phyloP scores from a whole-genome alignment of 768 basidiomycete genomes.

The Lactarius psammicola region DNA sequence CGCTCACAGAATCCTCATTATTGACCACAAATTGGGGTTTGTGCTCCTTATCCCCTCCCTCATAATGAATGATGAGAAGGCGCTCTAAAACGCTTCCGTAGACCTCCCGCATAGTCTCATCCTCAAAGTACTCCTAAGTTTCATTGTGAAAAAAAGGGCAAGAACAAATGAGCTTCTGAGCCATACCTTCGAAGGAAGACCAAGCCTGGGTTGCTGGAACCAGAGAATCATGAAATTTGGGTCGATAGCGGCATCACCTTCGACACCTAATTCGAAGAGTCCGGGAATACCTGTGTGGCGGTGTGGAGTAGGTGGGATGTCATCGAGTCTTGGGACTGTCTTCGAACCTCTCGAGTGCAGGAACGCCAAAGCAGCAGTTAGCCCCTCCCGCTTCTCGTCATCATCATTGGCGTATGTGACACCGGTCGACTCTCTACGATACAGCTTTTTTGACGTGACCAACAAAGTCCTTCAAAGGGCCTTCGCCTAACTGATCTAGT shows the following conservation, averaged over 20 bases:
- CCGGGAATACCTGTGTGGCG: conserved; percentile 60
- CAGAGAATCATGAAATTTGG: conserved; percentile 83
- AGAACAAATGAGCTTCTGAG: neutral
- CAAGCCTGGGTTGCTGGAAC: conserved; percentile 78
- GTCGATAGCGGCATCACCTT: conserved; percentile 84
- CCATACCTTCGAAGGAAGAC: conserved; percentile 81
- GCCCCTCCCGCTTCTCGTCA: conserved; percentile 45
- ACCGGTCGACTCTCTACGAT: conserved; percentile 50
- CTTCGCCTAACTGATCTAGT: conserved; percentile 70
- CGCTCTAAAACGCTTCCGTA: conserved; percentile 69
- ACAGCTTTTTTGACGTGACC: conserved; percentile 59
- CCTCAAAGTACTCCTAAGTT: conserved; percentile 83
- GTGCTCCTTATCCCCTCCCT: conserved; percentile 44
- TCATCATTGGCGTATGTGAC: conserved; percentile 30
- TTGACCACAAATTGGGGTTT: conserved; percentile 19
- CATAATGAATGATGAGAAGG: conserved; percentile 59
- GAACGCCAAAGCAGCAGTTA: conserved; percentile 83
- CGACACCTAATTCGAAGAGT: conserved; percentile 78
- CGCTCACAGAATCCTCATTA: conserved; percentile 42
- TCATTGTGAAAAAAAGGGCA: conserved; percentile 13
- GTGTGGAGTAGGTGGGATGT: conserved; percentile 11
- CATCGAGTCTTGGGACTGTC: neutral
- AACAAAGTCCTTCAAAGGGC: conserved; percentile 68
- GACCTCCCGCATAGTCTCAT: conserved; percentile 61
- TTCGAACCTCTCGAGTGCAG: conserved; percentile 77